phyloP scores from a whole-genome alignment of 495 filamentous ascomycete genomes.

The Neurospora cerealis region DNA sequence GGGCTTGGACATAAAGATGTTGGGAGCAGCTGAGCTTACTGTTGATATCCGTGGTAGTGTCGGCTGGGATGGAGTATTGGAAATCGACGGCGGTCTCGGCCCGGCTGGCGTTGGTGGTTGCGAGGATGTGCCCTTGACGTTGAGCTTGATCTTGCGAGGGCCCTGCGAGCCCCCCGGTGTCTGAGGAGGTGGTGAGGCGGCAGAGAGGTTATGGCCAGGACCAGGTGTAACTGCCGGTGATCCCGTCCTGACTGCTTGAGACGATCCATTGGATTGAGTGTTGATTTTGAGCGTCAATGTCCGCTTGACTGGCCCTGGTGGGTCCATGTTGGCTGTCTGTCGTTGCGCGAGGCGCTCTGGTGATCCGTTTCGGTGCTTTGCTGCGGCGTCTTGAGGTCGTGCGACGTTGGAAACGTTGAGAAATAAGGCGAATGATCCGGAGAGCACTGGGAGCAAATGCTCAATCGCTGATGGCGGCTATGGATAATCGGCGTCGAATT shows the following conservation, averaged over 20 bases:
- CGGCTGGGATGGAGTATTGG: background rate
- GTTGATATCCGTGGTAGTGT: background rate
- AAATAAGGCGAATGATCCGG: background rate
- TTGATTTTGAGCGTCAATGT: conserved; percentile 17
- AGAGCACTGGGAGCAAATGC: background rate
- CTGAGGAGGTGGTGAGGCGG: conserved; percentile 15
- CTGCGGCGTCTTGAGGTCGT: background rate
- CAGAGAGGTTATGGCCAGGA: conserved; percentile 1
- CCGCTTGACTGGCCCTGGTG: conserved; percentile 11
- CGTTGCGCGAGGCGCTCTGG: background rate
- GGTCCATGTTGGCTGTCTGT: conserved; percentile 3
- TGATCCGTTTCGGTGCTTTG: background rate
- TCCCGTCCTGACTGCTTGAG: background rate
- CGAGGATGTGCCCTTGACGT: conserved; percentile 28
- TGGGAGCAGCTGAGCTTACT: conserved; percentile 10
- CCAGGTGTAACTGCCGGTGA: conserved; percentile 3
- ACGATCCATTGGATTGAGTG: conserved; percentile 2
- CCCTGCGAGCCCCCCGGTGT: conserved; percentile 29
- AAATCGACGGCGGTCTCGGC: conserved; percentile 7
- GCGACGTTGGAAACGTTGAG: background rate
- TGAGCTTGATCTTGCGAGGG: conserved; percentile 42
- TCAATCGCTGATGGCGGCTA: background rate
- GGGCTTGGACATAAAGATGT: conserved; percentile 35
- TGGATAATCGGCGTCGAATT: background rate
- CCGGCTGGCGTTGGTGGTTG: conserved; percentile 37